These are phyloP conservation scores for Zygosaccharomyces bailii DNA, from an alignment of 805 yeast genomes.

Conservation along the genomic window DNA sequence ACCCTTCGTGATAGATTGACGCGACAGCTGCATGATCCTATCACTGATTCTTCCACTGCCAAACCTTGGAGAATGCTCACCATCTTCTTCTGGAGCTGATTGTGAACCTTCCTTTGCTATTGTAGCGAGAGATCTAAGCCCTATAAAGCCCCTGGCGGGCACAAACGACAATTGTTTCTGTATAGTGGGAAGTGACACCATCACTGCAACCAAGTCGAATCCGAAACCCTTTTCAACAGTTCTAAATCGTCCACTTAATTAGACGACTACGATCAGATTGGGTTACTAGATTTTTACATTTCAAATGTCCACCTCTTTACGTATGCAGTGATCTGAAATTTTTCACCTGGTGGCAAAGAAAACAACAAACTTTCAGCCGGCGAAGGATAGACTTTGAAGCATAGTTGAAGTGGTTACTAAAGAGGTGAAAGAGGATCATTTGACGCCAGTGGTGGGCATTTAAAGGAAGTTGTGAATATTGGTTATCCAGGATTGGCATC, in stretches of 20 bases:
- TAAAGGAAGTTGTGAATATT: not conserved
- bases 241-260: no score
- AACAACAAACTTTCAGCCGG: slow-evolving; percentile 2
- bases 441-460: slow-evolving; percentile 4
- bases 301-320: slow-evolving; percentile 3
- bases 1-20: slow-evolving; percentile 55
- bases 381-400: slow-evolving; percentile 2
- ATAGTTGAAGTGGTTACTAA: slow-evolving; percentile 1
- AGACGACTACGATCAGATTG: no score
- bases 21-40: slow-evolving; percentile 35
- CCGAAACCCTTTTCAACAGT: no score
- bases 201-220: no score
- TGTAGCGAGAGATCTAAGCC: slow-evolving; percentile 33
- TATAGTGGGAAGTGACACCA: slow-evolving; percentile 5
- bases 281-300: not conserved
- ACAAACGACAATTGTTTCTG: slow-evolving; percentile 1
- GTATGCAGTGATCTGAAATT: slow-evolving; percentile 13
- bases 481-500: slow-evolving; percentile 1
- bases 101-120: slow-evolving; percentile 18
- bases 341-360: slow-evolving; percentile 16
- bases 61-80: not conserved
- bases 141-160: not conserved
- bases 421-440: slow-evolving; percentile 6
- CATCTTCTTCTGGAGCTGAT: slow-evolving; percentile 3
- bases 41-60: slow-evolving; percentile 20